Conservation (phyloP, 176 grass and related monocot species). For the sorghum (Sorghum bicolor) region DNA sequence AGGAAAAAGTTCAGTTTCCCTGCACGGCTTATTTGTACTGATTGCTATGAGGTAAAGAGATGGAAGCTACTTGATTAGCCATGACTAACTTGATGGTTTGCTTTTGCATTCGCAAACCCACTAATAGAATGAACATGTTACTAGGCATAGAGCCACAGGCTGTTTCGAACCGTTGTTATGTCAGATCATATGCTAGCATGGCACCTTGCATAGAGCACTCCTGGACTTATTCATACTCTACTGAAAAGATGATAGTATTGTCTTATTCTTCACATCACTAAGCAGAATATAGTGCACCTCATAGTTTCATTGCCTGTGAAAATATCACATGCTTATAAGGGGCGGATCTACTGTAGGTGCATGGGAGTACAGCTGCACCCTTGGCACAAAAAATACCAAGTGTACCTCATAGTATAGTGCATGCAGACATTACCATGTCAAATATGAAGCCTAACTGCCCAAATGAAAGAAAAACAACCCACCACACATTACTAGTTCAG, state of each 20-base stretch:
- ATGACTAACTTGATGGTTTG: neutral
- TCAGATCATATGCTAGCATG: neutral
- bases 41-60: constrained; percentile 84
- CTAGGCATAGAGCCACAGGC: neutral
- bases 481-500: neutral
- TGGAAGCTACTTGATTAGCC: neutral
- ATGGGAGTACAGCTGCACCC: neutral
- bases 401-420: neutral
- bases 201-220: neutral
- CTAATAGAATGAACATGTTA: neutral
- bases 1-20: constrained; percentile 94
- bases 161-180: neutral
- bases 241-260: neutral
- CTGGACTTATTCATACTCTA: constrained; percentile 6
- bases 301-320: neutral
- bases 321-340: neutral
- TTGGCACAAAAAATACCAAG: neutral
- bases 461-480: neutral
- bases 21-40: constrained; percentile 91
- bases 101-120: neutral
- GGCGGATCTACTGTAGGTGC: neutral
- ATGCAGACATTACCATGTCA: neutral
- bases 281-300: neutral
- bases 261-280: neutral
- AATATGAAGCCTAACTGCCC: neutral